phyloP scores from a whole-genome alignment of 768 basidiomycete species.

The Lyophyllum atratum region DNA sequence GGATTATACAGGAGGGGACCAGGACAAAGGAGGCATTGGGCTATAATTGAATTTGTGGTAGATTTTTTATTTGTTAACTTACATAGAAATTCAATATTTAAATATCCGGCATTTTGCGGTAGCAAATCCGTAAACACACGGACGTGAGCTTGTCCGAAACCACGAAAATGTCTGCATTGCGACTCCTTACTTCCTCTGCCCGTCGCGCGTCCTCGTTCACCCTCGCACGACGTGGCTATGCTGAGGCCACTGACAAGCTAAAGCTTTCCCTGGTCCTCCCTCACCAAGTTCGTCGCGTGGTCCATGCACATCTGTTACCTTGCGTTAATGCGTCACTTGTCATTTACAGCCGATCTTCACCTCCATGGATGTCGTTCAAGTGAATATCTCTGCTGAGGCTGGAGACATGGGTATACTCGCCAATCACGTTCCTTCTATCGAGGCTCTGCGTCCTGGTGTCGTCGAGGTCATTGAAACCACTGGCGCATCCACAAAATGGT shows the following conservation, averaged over 20 bases:
- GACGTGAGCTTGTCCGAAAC: constrained; percentile 22
- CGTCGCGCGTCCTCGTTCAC: constrained; percentile 56
- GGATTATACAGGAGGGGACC: constrained; percentile 51
- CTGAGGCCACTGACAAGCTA: constrained; percentile 88
- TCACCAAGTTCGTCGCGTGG: constrained; percentile 69
- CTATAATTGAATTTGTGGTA: constrained; percentile 19
- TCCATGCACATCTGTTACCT: background rate
- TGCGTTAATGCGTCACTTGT: constrained; percentile 7
- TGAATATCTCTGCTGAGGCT: constrained; percentile 90
- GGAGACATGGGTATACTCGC: constrained; percentile 99
- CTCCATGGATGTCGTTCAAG: constrained; percentile 91
- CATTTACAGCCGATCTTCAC: constrained; percentile 80
- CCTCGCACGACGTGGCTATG: constrained; percentile 80
- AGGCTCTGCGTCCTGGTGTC: constrained; percentile 91
- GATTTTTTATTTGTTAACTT: background rate
- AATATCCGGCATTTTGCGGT: constrained; percentile 21
- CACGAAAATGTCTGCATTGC: constrained; percentile 72
- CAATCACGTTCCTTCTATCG: constrained; percentile 98
- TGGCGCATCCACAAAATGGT: constrained; percentile 89
- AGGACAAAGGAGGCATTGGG: constrained; percentile 48
- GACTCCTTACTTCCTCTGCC: constrained; percentile 64
- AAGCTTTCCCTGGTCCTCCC: constrained; percentile 93
- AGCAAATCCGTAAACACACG: constrained; percentile 45
- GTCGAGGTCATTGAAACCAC: constrained; percentile 90
- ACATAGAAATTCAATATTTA: constrained; percentile 6